Base-by-base conservation (phyloP, 257 asterid species). In the Ilex aquifolium region DNA sequence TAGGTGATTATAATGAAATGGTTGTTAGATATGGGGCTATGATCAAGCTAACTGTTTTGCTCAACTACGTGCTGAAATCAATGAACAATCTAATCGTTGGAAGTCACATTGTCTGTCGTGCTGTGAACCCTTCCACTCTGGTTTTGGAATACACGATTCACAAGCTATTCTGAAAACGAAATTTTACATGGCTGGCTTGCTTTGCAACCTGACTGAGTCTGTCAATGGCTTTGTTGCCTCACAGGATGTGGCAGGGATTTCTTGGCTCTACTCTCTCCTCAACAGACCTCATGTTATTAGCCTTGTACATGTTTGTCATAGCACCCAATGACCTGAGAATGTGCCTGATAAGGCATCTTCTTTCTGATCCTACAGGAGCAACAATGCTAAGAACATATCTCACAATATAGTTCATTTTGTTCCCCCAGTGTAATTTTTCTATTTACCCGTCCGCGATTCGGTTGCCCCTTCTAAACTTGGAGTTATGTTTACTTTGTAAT, bases 231-330 rank as follows among this genome's bases (percentile, higher is more conserved):
- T 48, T 56, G 68, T 69, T 61, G 21, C 62, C 42, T 59, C 51
- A 21, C 87, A 90, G 99, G 99, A 90, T 90, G 99, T 85, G 95
- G 21, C 97, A 93, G 62, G 99, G 99, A 60, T 93, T 93, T 76
- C 91, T 93, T n/a, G 99, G 97, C 2, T 93, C 97, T 6, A 90
- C 88, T 21, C 76, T 93, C 55, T 93, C 99, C 10, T 90, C 99
- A 1, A 80, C 67, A 21, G 99, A 93, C 70, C 99, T 93, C 29
- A 58, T 90, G 61, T 61, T 93, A 63, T 93, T 93, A 56, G 94
- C 99, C 13, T 71, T 93, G 11, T 93, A 90, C 59, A 93, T 93
- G 99, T 93, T 93, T 68, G 71, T 90, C 31, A 83, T 93, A 67
- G 95, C 99, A 31, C 97, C 99, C 13, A 90, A 90, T 64, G 96